These are phyloP conservation scores for Cryphonectria carpinicola DNA, from an alignment of 2,329 filamentous ascomycete genomes.

Conservation along the genomic window DNA sequence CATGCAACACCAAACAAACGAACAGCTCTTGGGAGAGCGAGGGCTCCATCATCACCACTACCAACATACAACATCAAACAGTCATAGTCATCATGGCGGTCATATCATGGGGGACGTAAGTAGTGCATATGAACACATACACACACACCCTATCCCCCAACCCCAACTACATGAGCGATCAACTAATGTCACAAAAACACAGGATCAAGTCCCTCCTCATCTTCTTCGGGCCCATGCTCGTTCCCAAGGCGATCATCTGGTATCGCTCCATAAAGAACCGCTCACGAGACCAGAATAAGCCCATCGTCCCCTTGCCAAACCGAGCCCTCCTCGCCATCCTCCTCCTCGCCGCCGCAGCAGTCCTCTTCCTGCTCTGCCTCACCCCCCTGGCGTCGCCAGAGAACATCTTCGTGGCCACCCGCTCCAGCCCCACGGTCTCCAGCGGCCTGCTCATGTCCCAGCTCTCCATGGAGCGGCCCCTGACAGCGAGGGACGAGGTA, in stretches of 20 bases:
- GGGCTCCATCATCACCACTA: neutral
- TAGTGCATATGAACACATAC: constrained; percentile 27
- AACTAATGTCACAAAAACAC: constrained; percentile 25
- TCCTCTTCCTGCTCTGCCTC: constrained; percentile 64
- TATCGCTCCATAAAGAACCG: constrained; percentile 60
- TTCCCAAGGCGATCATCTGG: constrained; percentile 68
- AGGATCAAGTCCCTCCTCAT: constrained; percentile 60
- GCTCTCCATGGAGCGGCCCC: constrained; percentile 61
- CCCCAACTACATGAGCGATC: neutral
- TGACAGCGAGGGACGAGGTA: constrained; percentile 64
- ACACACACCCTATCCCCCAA: neutral
- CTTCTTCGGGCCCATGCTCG: constrained; percentile 71
- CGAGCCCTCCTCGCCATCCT: constrained; percentile 65
- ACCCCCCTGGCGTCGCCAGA: constrained; percentile 71
- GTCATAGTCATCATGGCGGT: constrained; percentile 36
- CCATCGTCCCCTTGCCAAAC: constrained; percentile 61
- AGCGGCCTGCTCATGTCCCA: constrained; percentile 83
- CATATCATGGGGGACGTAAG: constrained; percentile 55
- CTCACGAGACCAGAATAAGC: constrained; percentile 48
- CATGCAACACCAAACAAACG: neutral
- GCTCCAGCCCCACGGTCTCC: constrained; percentile 83
- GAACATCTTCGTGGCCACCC: constrained; percentile 79
- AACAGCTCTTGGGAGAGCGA: neutral
- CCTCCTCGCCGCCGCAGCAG: constrained; percentile 47
- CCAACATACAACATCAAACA: constrained; percentile 21